Percentiles rank a stretch among this genome's conserved stretches.
Conservation (phyloP, 164 flowering plant genomes). For the Nymphaea thermarum region DNA sequence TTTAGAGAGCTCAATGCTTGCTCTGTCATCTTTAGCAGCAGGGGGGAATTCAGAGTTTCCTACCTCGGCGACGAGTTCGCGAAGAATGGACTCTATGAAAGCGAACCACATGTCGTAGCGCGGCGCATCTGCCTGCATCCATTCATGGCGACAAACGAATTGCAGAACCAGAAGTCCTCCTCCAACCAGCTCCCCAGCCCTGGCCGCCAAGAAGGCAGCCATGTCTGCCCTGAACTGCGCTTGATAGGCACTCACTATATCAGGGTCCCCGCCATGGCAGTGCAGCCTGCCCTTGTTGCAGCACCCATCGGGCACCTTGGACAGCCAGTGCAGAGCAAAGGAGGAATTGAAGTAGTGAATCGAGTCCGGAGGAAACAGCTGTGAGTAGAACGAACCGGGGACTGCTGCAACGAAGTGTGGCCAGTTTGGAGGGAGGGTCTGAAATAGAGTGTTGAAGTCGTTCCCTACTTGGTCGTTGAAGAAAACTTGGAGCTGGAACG, state of each 20-base stretch:
- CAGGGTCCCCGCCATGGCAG: slow-evolving; percentile 5
- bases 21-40: too few species aligned
- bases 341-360: slow-evolving; percentile 15
- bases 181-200: slow-evolving; percentile 12
- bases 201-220: slow-evolving; percentile 7
- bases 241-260: slow-evolving; percentile 16
- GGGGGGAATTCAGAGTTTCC: too few species aligned
- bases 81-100: too few species aligned
- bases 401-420: slow-evolving; percentile 10
- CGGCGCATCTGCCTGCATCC: too few species aligned
- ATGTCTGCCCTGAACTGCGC: slow-evolving; percentile 13
- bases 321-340: slow-evolving; percentile 13
- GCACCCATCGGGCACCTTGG: slow-evolving; percentile 11
- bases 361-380: slow-evolving; percentile 12
- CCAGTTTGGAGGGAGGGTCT: slow-evolving; percentile 10
- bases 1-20: too few species aligned
- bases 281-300: slow-evolving; percentile 20
- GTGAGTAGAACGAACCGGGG: slow-evolving; percentile 14
- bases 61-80: too few species aligned
- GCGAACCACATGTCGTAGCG: too few species aligned
- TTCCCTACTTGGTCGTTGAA: slow-evolving; percentile 11
- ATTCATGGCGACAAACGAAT: too few species aligned
- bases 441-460: slow-evolving; percentile 17
- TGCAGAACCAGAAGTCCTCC: slow-evolving; percentile 13
- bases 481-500: slow-evolving; percentile 11